Conservation (phyloP, 495 filamentous ascomycete species). For the Xylaria cubensis region DNA sequence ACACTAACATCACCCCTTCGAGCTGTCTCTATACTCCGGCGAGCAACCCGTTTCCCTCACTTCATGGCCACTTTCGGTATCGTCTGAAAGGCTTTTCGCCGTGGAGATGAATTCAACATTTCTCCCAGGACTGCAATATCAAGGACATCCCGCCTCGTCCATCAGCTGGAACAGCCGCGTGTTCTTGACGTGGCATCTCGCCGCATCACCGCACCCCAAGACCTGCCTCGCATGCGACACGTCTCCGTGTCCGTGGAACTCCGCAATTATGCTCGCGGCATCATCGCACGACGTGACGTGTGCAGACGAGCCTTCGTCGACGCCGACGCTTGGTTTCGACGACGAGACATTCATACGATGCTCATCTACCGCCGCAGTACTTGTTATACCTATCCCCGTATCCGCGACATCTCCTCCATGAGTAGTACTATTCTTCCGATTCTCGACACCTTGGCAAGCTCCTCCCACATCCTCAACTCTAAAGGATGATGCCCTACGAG, state of each 20-base stretch:
- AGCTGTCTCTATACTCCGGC: neutral
- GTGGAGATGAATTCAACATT: neutral
- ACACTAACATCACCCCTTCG: neutral
- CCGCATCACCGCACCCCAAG: constrained; percentile 29
- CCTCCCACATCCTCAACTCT: neutral
- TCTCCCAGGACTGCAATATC: neutral
- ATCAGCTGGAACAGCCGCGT: constrained; percentile 35
- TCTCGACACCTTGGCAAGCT: no score
- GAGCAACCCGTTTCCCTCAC: neutral
- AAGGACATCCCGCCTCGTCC: constrained; percentile 26
- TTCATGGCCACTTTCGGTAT: neutral
- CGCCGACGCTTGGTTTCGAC: neutral
- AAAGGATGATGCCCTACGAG: neutral
- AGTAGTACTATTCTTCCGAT: neutral
- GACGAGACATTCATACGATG: neutral
- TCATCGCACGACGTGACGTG: constrained; percentile 36
- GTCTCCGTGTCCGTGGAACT: constrained; percentile 32
- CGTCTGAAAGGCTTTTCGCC: neutral
- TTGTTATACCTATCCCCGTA: neutral
- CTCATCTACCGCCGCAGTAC: neutral
- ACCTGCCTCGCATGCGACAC: constrained; percentile 4
- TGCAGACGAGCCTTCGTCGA: neutral
- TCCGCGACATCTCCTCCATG: neutral
- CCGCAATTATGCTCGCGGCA: constrained; percentile 36
- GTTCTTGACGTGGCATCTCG: constrained; percentile 36